phyloP scores from a whole-genome alignment of 768 basidiomycete species.

The Trametes cinnabarina region DNA sequence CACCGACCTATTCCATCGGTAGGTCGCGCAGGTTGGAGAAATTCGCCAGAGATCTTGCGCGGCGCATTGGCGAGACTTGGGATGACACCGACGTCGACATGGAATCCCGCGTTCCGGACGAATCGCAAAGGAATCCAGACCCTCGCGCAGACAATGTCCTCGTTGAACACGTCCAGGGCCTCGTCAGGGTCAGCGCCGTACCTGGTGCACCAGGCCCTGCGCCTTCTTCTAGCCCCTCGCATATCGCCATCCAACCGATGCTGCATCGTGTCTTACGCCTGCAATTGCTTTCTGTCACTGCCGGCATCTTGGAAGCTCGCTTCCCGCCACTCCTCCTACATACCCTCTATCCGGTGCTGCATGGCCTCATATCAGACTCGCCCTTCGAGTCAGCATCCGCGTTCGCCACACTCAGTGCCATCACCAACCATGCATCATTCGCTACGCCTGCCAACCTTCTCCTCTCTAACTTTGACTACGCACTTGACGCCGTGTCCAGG shows the following conservation, averaged over 20 bases:
- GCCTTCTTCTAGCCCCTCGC: constrained; percentile 20
- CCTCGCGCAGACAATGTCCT: constrained; percentile 38
- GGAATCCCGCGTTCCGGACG: constrained; percentile 21
- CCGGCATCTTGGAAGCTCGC: constrained; percentile 68
- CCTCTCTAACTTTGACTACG: constrained; percentile 95
- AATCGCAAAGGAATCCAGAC: constrained; percentile 21
- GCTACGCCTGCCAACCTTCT: constrained; percentile 88
- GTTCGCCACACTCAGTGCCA: constrained; percentile 63
- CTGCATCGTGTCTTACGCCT: constrained; percentile 72
- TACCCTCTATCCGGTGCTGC: constrained; percentile 81
- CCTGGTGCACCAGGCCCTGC: neutral
- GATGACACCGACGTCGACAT: constrained; percentile 42
- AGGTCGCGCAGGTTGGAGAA: constrained; percentile 58
- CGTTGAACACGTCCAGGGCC: constrained; percentile 65
- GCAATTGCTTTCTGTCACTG: constrained; percentile 67
- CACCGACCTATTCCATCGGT: neutral
- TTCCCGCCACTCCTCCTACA: constrained; percentile 76
- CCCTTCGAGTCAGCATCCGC: constrained; percentile 75
- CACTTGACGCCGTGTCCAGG: constrained; percentile 86
- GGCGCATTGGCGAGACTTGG: constrained; percentile 70
- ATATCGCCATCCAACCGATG: constrained; percentile 46
- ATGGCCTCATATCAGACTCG: constrained; percentile 74
- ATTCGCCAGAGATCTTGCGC: constrained; percentile 59
- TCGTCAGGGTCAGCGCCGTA: constrained; percentile 56
- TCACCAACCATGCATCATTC: constrained; percentile 76